These are phyloP conservation scores for Syzygium malaccense DNA, from an alignment of 441 rosid species.

Conservation along the genomic window DNA sequence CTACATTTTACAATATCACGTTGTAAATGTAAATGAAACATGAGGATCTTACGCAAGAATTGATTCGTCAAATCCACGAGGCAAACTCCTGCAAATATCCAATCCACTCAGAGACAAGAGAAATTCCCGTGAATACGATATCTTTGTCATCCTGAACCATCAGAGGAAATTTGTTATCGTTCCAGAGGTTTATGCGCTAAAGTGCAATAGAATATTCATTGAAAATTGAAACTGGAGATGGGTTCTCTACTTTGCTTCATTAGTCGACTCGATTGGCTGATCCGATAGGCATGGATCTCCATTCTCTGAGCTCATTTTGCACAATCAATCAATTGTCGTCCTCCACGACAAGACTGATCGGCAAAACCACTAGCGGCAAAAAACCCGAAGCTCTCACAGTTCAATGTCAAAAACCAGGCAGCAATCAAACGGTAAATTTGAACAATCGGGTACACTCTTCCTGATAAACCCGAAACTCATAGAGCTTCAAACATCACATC, in stretches of 20 bases:
- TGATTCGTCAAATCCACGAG: constrained; percentile 49
- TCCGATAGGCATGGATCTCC: constrained; percentile 33
- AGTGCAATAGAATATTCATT: background rate
- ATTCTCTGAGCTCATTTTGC: constrained; percentile 56
- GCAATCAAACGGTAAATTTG: background rate
- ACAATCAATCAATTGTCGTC: background rate
- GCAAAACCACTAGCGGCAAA: background rate
- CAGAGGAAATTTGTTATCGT: constrained; percentile 1
- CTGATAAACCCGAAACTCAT: background rate
- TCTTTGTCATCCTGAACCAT: constrained; percentile 50
- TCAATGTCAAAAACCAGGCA: background rate
- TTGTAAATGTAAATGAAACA: background rate
- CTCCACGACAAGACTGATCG: background rate
- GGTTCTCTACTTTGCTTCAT: constrained; percentile 33
- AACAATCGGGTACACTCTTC: background rate
- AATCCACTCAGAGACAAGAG: constrained; percentile 63
- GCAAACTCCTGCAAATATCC: constrained; percentile 71
- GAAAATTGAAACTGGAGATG: constrained; percentile 1
- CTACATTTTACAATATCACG: background rate
- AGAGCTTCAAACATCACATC: background rate
- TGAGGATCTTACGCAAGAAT: constrained; percentile 42
- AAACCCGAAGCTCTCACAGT: background rate
- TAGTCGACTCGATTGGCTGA: constrained; percentile 25
- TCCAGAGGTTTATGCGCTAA: background rate
- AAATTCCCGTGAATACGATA: constrained; percentile 61